phyloP scores from a whole-genome alignment of 2,329 filamentous ascomycete species.

The Fusarium transvaalense region DNA sequence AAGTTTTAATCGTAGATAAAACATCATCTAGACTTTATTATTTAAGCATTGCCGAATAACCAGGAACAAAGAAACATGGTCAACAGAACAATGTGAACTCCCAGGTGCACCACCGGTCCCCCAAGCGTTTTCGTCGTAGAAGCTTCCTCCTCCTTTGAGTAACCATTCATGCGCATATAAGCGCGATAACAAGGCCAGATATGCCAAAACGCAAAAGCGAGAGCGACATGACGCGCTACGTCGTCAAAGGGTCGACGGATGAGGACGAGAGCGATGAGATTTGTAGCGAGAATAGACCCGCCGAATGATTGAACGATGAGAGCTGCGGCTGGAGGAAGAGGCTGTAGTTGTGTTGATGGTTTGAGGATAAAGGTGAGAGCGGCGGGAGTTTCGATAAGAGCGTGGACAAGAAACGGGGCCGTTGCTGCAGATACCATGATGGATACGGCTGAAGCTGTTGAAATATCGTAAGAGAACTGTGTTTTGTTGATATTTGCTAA shows the following conservation, averaged over 20 bases:
- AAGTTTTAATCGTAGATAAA: conserved; percentile 26
- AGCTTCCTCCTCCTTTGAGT: conserved; percentile 15
- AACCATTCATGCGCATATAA: conserved; percentile 50
- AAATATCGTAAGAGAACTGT: background rate
- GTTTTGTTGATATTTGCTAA: background rate
- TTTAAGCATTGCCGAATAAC: conserved; percentile 30
- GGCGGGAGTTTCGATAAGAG: conserved; percentile 57
- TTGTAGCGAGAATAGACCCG: conserved; percentile 60
- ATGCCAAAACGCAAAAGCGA: conserved; percentile 63
- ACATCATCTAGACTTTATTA: conserved; percentile 20
- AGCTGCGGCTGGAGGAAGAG: conserved; percentile 54
- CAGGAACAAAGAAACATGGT: conserved; percentile 50
- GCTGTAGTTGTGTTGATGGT: conserved; percentile 58
- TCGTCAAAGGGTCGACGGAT: conserved; percentile 50
- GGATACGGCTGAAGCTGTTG: background rate
- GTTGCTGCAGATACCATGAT: conserved; percentile 22
- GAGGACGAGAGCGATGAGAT: conserved; percentile 58
- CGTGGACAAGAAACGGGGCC: conserved; percentile 56
- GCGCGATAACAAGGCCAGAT: conserved; percentile 62
- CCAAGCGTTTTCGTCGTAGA: conserved; percentile 54
- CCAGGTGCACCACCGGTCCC: conserved; percentile 61
- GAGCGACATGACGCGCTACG: conserved; percentile 52
- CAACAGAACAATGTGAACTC: conserved; percentile 57
- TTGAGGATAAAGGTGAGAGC: conserved; percentile 60
- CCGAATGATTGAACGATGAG: conserved; percentile 63